phyloP scores from a whole-genome alignment of 148 eudicot genomes.

The Fagopyrum homotropicum region DNA sequence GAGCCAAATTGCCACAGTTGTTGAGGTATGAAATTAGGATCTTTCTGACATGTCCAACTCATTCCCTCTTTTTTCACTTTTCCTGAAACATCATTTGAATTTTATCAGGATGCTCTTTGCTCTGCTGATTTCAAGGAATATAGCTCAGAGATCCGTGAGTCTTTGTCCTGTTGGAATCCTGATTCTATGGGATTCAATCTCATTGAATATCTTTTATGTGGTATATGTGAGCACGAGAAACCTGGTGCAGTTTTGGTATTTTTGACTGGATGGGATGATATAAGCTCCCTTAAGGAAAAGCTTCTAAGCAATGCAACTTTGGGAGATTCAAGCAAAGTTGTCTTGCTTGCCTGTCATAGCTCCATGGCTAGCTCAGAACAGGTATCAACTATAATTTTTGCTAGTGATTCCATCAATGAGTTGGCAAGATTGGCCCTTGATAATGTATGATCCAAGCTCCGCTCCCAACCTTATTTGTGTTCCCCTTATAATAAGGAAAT shows the following conservation, averaged over 20 bases:
- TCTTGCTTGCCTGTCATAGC: slow-evolving; percentile 94
- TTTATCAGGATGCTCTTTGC: slow-evolving; percentile 64
- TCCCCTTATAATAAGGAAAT: neutral
- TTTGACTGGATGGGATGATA: slow-evolving; percentile 99
- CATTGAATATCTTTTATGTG: slow-evolving; percentile 68
- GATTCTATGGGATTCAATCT: slow-evolving; percentile 89
- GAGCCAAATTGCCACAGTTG: slow-evolving; percentile 88
- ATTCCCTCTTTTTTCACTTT: slow-evolving; percentile 11
- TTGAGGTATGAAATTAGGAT: slow-evolving; percentile 49
- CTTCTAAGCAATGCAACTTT: slow-evolving; percentile 61
- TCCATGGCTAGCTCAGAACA: slow-evolving; percentile 96
- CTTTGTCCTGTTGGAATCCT: slow-evolving; percentile 97
- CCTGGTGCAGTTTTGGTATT: slow-evolving; percentile 92
- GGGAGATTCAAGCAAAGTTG: slow-evolving; percentile 69
- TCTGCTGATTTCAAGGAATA: slow-evolving; percentile 70
- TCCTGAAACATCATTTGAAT: slow-evolving; percentile 2
- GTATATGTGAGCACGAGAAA: slow-evolving; percentile 71
- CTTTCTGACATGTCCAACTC: slow-evolving; percentile 12
- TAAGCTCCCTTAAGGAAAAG: slow-evolving; percentile 85
- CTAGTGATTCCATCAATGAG: neutral
- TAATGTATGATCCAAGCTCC: neutral
- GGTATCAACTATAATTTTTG: slow-evolving; percentile 32
- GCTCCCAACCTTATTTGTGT: neutral
- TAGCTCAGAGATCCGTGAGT: slow-evolving; percentile 59
- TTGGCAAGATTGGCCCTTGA: neutral